Base-by-base conservation (phyloP, 1,139 yeast genomes). In the Kluyveromyces marxianus region DNA sequence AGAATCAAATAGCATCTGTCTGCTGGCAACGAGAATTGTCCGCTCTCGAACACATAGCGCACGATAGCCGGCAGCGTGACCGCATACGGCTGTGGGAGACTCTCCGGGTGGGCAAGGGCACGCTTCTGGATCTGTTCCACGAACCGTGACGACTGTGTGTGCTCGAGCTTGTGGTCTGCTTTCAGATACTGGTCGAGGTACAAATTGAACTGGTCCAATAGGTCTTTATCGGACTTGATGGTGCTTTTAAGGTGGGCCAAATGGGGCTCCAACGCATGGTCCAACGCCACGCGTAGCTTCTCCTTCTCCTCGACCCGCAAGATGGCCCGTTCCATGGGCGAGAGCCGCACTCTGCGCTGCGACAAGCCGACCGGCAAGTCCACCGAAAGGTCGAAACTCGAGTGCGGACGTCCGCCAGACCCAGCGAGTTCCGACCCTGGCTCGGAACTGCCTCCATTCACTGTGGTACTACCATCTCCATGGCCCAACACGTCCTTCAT, bases 71-170 rank as follows among this genome's bases (percentile, higher is more conserved):
- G 66, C 25, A 60, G 35, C 2, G 65, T 60, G 0, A 55, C 46
- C 3, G 53, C 44, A 37, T 54, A 54, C 14, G 67, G 67, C 34
- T 54, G 52, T 7, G 66, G 66, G 14, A 63, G 41, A 2, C n/a
- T 40, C 2, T 37, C 31, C 2, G 53, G 51, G 31, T 48, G 35
- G 1, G 26, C 34, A 10, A 35, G 26, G 33, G 52, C 47, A n/a
- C 48, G 44, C 2, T 42, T 35, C 26, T 50, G 48, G 8, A 62
- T 53, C 7, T 52, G 48, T 5, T 51, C 50, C 3, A 60, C 40
- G 24, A 52, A 46, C 10, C 54, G 24, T 44, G 47, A 30, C 36
- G 46, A 25, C 40, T 48, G 41, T 40, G 36, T 31, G n/a, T n/a
- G n/a, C 25, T 55, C 58, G 10, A 46, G 37, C 3, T 41, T 29